Evolutionary conservation across 257 asterid species (phyloP).

Genomic region (Nicotiana noctiflora): DNA sequence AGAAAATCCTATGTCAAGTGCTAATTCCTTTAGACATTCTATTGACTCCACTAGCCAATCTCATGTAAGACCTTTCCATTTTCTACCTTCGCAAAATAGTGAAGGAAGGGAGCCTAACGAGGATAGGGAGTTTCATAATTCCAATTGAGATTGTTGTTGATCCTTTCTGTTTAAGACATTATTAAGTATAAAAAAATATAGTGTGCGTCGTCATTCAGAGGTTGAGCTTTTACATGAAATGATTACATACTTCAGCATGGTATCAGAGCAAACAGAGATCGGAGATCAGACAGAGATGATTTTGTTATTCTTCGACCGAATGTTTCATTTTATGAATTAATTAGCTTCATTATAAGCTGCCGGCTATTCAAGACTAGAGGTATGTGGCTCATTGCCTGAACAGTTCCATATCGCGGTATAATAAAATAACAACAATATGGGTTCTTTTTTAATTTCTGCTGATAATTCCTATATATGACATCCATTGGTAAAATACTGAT

Average conservation of each 20-base stretch:
- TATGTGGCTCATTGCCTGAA: not conserved
- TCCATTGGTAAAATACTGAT: not conserved
- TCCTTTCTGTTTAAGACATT: not conserved
- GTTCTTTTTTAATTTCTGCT: not conserved
- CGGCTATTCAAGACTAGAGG: not conserved
- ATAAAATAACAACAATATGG: not conserved
- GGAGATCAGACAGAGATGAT: not conserved
- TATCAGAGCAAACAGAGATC: not conserved
- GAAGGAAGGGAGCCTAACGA: constrained; percentile 17
- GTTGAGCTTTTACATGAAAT: not conserved
- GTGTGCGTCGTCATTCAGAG: not conserved
- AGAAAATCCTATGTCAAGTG: constrained; percentile 19
- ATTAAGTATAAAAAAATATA: too few species aligned
- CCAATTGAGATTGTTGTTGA: constrained; percentile 7
- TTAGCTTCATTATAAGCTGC: not conserved
- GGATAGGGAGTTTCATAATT: constrained; percentile 15
- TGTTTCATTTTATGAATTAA: not conserved
- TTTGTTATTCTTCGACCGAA: not conserved
- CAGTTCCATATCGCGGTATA: not conserved
- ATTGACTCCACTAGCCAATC: constrained; percentile 15
- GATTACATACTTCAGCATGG: not conserved
- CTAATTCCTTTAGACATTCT: constrained; percentile 16
- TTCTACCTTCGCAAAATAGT: constrained; percentile 43
- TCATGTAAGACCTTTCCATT: constrained; percentile 40
- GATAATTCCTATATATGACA: not conserved